Percentiles rank a stretch among this genome's conserved stretches.
Conservation (phyloP, 768 basidiomycete species). For the Lyophyllum decastes region DNA sequence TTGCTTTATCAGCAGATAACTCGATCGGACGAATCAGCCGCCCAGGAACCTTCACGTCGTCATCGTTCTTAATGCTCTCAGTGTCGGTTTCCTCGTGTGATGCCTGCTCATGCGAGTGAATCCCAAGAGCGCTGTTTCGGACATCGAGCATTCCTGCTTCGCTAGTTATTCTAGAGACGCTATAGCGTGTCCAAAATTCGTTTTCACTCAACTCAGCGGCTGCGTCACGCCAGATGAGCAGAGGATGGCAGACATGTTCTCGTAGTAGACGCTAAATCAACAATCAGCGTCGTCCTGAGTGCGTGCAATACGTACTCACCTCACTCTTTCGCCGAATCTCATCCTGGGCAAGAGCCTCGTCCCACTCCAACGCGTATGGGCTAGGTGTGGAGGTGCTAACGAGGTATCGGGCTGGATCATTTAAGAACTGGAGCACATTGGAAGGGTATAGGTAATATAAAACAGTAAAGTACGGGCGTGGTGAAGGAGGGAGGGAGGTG, state of each 20-base stretch:
- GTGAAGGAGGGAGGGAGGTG: constrained; percentile 56
- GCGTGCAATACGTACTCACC: constrained; percentile 38
- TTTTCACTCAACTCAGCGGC: constrained; percentile 61
- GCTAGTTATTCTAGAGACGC: constrained; percentile 60
- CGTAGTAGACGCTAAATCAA: constrained; percentile 61
- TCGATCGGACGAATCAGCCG: constrained; percentile 36
- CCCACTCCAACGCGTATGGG: constrained; percentile 74
- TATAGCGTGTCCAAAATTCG: constrained; percentile 69
- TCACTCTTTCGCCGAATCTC: constrained; percentile 73
- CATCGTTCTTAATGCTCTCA: background rate
- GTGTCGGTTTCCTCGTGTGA: background rate
- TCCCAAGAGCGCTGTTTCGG: constrained; percentile 53
- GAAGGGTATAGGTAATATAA: constrained; percentile 92
- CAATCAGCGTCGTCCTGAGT: constrained; percentile 3
- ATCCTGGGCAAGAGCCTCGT: constrained; percentile 63
- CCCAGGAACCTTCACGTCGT: constrained; percentile 21
- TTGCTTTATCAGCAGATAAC: constrained; percentile 36
- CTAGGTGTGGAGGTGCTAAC: constrained; percentile 47
- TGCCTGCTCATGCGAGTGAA: constrained; percentile 33
- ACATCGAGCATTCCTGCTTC: constrained; percentile 72
- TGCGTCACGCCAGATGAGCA: constrained; percentile 68
- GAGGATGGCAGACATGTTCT: constrained; percentile 72
- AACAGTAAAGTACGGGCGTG: constrained; percentile 69
- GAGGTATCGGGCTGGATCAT: constrained; percentile 67
- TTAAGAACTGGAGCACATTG: constrained; percentile 81